A percentile compares a stretch with the other conserved stretches of the same genome.
Conservation (phyloP, 805 yeast species). For the Candida schatavii region DNA sequence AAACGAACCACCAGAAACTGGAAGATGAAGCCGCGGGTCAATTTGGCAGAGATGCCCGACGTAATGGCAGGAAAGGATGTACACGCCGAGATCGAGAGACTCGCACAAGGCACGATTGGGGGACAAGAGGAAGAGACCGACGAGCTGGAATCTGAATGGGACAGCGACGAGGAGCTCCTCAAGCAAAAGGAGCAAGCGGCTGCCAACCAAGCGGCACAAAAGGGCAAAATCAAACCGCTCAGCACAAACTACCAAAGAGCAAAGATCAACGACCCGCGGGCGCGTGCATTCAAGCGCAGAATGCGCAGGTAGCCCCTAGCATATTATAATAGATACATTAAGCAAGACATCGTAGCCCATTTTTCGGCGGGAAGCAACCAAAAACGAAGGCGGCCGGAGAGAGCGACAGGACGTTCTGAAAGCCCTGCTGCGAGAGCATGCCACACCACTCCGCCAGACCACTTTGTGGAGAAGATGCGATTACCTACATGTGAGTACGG, state of each 20-base stretch:
- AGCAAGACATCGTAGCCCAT: too few relatives aligned
- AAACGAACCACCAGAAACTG: constrained; percentile 52
- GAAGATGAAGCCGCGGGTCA: constrained; percentile 42
- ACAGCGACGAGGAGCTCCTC: constrained; percentile 14
- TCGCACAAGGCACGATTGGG: constrained; percentile 28
- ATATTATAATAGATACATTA: too few relatives aligned
- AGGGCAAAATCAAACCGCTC: constrained; percentile 24
- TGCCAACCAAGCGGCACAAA: neutral
- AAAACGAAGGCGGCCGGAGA: too few relatives aligned
- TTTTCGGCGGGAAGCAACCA: too few relatives aligned
- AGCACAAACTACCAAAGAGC: constrained; percentile 52
- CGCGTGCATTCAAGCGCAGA: constrained; percentile 41
- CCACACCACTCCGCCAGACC: neutral
- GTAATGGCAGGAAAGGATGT: constrained; percentile 36
- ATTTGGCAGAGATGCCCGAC: constrained; percentile 21
- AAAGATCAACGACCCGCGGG: constrained; percentile 48
- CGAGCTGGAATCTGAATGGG: constrained; percentile 12
- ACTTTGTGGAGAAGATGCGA: neutral
- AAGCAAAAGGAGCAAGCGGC: constrained; percentile 19
- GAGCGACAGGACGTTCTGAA: too few relatives aligned
- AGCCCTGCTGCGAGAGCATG: constrained; percentile 1
- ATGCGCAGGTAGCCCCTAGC: constrained; percentile 26
- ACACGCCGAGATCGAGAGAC: constrained; percentile 37
- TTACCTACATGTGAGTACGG: too few relatives aligned
- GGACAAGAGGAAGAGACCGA: constrained; percentile 10